Conservation (phyloP, 129 eudicot genomes). For the Chrysanthemum makinoi region DNA sequence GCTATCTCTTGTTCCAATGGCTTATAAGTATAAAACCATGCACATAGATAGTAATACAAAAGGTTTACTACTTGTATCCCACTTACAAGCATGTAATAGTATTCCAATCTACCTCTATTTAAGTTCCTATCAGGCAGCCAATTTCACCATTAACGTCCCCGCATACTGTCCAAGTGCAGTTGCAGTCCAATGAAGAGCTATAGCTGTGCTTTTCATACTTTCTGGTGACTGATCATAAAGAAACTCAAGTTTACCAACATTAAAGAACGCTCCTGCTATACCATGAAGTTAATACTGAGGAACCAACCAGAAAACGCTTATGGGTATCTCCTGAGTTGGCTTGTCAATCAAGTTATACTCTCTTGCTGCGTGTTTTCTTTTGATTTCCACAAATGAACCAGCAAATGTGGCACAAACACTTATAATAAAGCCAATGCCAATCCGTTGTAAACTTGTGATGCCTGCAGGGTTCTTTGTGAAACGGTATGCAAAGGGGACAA, state of each 20-base stretch:
- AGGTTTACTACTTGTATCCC: not conserved
- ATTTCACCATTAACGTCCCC: not conserved
- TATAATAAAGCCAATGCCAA: not conserved
- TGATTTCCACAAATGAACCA: not conserved
- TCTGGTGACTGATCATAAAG: slow-evolving; percentile 1
- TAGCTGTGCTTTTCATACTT: not conserved
- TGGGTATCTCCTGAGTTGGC: not conserved
- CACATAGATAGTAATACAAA: not conserved
- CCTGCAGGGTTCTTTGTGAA: not conserved
- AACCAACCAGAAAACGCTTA: not conserved
- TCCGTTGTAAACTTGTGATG: not conserved
- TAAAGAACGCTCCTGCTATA: not conserved
- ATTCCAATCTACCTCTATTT: not conserved
- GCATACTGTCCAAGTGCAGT: not conserved
- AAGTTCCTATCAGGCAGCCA: slow-evolving; percentile 7
- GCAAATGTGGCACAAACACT: not conserved
- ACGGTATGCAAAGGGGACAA: not conserved
- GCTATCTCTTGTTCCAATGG: not conserved
- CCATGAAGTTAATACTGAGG: not conserved
- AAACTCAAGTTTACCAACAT: not conserved
- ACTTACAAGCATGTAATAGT: not conserved
- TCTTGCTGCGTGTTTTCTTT: not conserved
- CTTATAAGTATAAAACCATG: not conserved
- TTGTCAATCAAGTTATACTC: not conserved
- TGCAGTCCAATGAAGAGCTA: not conserved